Percentiles rank a stretch among this genome's conserved stretches.
These are phyloP conservation scores for Sesbania bispinosa DNA, from an alignment of 306 rosid species.

Conservation along the genomic window DNA sequence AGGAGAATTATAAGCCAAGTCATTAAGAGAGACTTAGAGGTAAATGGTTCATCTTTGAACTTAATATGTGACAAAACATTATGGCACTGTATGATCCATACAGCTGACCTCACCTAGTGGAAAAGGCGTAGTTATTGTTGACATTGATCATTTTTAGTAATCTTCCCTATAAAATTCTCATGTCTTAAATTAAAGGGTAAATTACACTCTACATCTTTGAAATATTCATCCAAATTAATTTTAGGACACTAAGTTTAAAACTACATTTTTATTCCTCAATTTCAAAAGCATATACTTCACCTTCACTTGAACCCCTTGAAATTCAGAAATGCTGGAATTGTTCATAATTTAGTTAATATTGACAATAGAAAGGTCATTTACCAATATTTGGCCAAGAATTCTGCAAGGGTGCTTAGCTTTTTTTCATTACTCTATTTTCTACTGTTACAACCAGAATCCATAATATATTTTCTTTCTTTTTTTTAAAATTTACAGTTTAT, in stretches of 20 bases:
- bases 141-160: background rate
- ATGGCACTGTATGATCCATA: no score
- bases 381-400: background rate
- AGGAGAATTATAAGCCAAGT: no score
- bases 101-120: no score
- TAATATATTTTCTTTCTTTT: background rate
- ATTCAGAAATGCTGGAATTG: background rate
- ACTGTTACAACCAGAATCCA: background rate
- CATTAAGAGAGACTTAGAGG: no score
- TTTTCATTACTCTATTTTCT: background rate
- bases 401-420: no score
- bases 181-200: background rate
- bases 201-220: background rate
- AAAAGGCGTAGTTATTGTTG: no score
- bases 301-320: background rate
- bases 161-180: background rate
- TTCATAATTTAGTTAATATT: background rate
- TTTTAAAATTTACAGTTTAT: background rate
- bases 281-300: background rate
- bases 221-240: background rate
- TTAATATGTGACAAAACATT: no score
- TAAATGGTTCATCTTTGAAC: no score
- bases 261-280: background rate
- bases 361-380: background rate
- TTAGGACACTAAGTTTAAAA: background rate